Evolutionary conservation across 2,329 filamentous ascomycete species (phyloP), one percentile per base, ranked within the genome.

Genomic region (Nemania sp.): DNA sequence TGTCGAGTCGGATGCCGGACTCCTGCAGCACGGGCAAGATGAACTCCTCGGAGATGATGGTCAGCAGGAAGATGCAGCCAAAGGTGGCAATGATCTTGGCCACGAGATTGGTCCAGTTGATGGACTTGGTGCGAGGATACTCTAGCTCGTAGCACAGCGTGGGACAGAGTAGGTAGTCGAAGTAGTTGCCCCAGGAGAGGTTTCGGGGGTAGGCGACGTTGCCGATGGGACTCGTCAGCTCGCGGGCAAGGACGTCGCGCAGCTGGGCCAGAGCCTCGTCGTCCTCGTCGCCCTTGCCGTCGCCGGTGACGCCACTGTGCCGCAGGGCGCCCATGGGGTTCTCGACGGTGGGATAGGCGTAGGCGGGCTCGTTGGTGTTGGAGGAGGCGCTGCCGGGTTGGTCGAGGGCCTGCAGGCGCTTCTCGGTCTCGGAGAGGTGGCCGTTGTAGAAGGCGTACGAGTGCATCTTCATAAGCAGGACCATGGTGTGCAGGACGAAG

Each of bases 361-460:
- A 89, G 12, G 86, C 89, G 1, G 88, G 86, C 3, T 80, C 82
- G 63, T 84, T 83, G 45, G n/a, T n/a, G n/a, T n/a, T n/a, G n/a
- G n/a, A n/a, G n/a, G 86, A 86, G 4, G 83, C 82, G 4, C 81
- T 84, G n/a, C 82, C 80, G 2, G 91, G 91, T 52, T 82, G 74
- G 71, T 99, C 94, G 28, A 99, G 85, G 34, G 84, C 84, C 51
- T 82, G 83, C 11, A 99, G 79, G 9, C 91, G 86, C 68, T 88
- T 86, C 70, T 95, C 84, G 0, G 91, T 95, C 70, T 94, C 90
- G 62, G 88, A 90, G 14, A 99, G 79, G 71, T 99, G 94, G 9
- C 94, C 94, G 66, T 97, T 97, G 77, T 99, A 99, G 72, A 97
- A 99, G 20, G 91, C 89, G 68, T 96, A 99, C 5, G 92, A 97